Evolutionary conservation across 768 basidiomycete genomes (phyloP).

Genomic region (Mycena haematopus): DNA sequence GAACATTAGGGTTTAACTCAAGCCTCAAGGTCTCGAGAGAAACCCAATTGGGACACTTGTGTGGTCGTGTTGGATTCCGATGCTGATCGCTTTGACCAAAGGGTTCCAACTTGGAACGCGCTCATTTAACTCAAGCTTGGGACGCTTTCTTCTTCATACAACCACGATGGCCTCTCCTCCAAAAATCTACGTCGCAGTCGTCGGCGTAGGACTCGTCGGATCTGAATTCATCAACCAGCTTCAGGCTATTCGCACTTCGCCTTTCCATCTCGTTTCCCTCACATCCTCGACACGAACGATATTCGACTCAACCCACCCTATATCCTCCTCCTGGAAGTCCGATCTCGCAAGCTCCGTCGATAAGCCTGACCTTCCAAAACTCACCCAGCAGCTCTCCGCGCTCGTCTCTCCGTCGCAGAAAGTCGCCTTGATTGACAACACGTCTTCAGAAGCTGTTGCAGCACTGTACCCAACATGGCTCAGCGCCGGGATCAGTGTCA

Average conservation of each 20-base stretch:
- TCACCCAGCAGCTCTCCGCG: constrained; percentile 49
- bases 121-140: neutral
- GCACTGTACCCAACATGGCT: constrained; percentile 83
- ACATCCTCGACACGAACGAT: constrained; percentile 70
- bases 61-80: neutral
- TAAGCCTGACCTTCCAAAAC: constrained; percentile 47
- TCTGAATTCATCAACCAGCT: constrained; percentile 86
- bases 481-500: constrained; percentile 78
- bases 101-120: neutral
- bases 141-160: constrained; percentile 1
- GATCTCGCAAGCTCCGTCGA: constrained; percentile 55
- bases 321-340: constrained; percentile 51
- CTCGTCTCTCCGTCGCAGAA: constrained; percentile 54
- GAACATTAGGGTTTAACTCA: no score
- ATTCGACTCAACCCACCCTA: constrained; percentile 55
- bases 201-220: constrained; percentile 95
- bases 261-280: constrained; percentile 71
- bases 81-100: neutral
- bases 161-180: constrained; percentile 13
- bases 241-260: constrained; percentile 61
- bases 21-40: no score
- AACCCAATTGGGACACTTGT: no score
- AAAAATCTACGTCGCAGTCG: constrained; percentile 69
- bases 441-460: constrained; percentile 84
- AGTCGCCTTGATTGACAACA: constrained; percentile 89